Evolutionary conservation across 192 early-diverging fungal species (phyloP).

Genomic region (Gigaspora rosea): DNA sequence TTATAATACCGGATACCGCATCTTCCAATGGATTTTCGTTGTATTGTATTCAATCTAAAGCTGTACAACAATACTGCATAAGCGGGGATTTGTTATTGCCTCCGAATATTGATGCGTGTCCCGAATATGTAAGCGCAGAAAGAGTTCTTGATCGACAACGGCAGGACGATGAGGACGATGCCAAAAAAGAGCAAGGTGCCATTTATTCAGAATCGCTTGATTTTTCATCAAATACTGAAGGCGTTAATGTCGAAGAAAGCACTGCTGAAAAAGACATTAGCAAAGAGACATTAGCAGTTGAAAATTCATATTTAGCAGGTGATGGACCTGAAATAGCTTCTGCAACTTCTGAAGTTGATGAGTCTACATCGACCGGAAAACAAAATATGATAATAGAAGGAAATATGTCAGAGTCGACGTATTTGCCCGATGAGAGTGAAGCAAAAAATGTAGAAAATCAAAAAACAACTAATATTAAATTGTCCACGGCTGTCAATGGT

Average conservation of each 20-base stretch:
- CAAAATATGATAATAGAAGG: background rate
- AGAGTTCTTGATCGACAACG: background rate
- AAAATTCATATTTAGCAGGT: background rate
- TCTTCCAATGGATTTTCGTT: slow-evolving; percentile 44
- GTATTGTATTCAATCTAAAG: slow-evolving; percentile 49
- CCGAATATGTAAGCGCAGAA: slow-evolving; percentile 13
- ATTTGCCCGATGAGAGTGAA: slow-evolving; percentile 36
- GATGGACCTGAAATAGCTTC: background rate
- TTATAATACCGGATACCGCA: slow-evolving; percentile 37
- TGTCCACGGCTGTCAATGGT: slow-evolving; percentile 45
- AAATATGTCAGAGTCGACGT: slow-evolving; percentile 4
- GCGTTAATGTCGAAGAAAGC: slow-evolving; percentile 17
- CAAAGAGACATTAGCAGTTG: background rate
- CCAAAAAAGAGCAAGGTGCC: slow-evolving; percentile 12
- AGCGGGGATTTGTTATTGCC: slow-evolving; percentile 2
- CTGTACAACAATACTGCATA: slow-evolving; percentile 43
- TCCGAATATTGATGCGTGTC: slow-evolving; percentile 17
- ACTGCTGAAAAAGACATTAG: slow-evolving; percentile 2
- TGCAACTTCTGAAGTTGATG: slow-evolving; percentile 30
- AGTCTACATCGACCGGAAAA: slow-evolving; percentile 26
- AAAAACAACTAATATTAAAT: slow-evolving; percentile 33
- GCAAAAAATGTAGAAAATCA: slow-evolving; percentile 29
- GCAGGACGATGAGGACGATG: slow-evolving; percentile 6
- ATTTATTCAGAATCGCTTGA: slow-evolving; percentile 36
- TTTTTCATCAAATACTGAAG: slow-evolving; percentile 31